Percentiles rank a stretch among this genome's conserved stretches.
phyloP scores from a whole-genome alignment of 225 moss, liverwort and hornwort species.

The Asterella californica region DNA sequence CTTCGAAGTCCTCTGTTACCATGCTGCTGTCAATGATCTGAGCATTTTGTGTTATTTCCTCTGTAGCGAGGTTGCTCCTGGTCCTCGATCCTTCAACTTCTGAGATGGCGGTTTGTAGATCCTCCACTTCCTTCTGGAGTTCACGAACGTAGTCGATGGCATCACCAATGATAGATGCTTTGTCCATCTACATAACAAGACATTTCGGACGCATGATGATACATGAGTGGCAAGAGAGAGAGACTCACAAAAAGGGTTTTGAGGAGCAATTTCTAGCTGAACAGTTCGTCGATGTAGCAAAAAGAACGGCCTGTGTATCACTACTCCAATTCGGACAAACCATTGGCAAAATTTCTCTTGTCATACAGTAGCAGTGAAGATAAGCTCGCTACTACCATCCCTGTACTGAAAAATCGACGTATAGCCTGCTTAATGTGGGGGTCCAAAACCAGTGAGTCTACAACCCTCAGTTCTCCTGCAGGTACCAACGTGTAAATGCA shows the following conservation, averaged over 20 bases:
- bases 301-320: neutral
- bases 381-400: no score
- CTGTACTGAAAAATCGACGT: no score
- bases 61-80: slow-evolving; percentile 10
- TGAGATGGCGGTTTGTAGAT: slow-evolving; percentile 43
- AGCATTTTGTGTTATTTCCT: slow-evolving; percentile 11
- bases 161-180: slow-evolving; percentile 60
- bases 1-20: neutral
- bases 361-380: no score
- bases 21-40: neutral
- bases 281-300: neutral
- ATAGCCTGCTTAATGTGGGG: no score
- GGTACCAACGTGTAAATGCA: no score
- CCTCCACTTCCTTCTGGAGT: slow-evolving; percentile 53
- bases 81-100: slow-evolving; percentile 36
- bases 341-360: no score
- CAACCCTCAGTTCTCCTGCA: no score
- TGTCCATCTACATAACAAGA: slow-evolving; percentile 51
- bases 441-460: no score
- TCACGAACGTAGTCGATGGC: slow-evolving; percentile 59
- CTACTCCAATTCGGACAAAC: no score
- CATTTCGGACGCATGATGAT: neutral
- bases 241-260: neutral
- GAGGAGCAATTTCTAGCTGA: neutral
- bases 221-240: no score